Evolutionary conservation across 352 stramenopile genomes (phyloP).

Genomic region (Phytophthora pini): DNA sequence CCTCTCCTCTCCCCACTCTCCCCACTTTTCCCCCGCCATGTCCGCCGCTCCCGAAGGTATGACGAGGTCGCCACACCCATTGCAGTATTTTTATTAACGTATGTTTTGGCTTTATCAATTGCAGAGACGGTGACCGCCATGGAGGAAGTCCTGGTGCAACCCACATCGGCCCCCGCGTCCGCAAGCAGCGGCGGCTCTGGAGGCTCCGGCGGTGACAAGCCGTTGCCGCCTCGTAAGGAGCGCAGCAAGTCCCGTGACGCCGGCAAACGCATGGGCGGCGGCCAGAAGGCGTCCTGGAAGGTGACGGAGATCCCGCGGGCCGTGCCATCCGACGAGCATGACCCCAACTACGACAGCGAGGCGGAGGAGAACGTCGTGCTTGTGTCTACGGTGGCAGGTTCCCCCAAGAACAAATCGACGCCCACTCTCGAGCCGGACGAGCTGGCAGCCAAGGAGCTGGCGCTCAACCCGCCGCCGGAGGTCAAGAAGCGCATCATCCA

Average conservation of each 20-base stretch:
- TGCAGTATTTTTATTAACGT: neutral
- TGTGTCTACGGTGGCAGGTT: slow-evolving; percentile 55
- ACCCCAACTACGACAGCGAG: slow-evolving; percentile 95
- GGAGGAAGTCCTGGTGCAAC: slow-evolving; percentile 27
- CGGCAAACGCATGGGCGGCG: slow-evolving; percentile 87
- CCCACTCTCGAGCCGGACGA: slow-evolving; percentile 67
- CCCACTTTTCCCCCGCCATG: slow-evolving; percentile 25
- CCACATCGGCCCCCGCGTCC: slow-evolving; percentile 4
- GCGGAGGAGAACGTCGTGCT: slow-evolving; percentile 91
- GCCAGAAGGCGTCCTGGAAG: slow-evolving; percentile 89
- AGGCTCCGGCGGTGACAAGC: slow-evolving; percentile 54
- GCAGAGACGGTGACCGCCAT: slow-evolving; percentile 27
- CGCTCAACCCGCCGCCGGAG: slow-evolving; percentile 70
- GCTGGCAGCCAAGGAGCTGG: slow-evolving; percentile 80
- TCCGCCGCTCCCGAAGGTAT: slow-evolving; percentile 37
- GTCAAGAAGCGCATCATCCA: slow-evolving; percentile 93
- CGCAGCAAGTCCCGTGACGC: slow-evolving; percentile 88
- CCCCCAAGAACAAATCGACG: slow-evolving; percentile 48
- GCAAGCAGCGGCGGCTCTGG: slow-evolving; percentile 16
- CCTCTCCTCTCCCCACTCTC: slow-evolving; percentile 13
- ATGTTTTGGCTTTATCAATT: neutral
- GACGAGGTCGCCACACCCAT: neutral
- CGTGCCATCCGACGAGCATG: slow-evolving; percentile 84
- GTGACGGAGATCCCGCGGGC: slow-evolving; percentile 71
- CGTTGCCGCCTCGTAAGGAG: slow-evolving; percentile 69